Percentiles rank a stretch among this genome's conserved stretches.
phyloP scores from a whole-genome alignment of 352 stramenopile species.

The Thalassiosira delicatula region DNA sequence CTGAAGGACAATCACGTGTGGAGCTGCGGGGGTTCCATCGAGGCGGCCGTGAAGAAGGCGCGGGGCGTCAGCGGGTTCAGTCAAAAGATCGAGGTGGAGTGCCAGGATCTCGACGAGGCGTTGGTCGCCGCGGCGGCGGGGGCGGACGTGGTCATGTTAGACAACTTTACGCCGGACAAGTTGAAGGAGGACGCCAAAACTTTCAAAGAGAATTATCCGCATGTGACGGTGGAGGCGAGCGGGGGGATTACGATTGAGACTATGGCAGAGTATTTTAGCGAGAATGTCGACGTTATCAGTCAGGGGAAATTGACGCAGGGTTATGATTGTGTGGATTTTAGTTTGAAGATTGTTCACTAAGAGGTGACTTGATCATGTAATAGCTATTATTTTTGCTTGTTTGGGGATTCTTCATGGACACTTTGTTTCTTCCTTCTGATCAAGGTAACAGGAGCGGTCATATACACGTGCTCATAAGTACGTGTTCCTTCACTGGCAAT shows the following conservation, averaged over 20 bases:
- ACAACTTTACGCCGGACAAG: slow-evolving; percentile 95
- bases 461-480: no score
- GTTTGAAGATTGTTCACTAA: slow-evolving; percentile 91
- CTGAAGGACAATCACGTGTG: slow-evolving; percentile 99
- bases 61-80: slow-evolving; percentile 93
- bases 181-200: slow-evolving; percentile 90
- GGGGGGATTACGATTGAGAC: slow-evolving; percentile 96
- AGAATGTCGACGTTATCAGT: slow-evolving; percentile 96
- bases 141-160: slow-evolving; percentile 95
- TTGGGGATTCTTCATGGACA: no score
- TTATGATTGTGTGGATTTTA: slow-evolving; percentile 96
- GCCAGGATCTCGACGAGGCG: slow-evolving; percentile 91
- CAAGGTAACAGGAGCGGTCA: no score
- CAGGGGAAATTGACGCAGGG: slow-evolving; percentile 97
- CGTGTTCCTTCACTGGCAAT: no score
- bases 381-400: no score
- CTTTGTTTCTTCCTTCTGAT: no score
- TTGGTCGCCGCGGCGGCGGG: slow-evolving; percentile 89
- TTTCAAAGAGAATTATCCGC: slow-evolving; percentile 93
- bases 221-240: slow-evolving; percentile 96
- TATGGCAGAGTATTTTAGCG: slow-evolving; percentile 91
- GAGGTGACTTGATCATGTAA: no score
- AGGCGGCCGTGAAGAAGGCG: slow-evolving; percentile 91
- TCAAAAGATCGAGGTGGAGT: slow-evolving; percentile 99
- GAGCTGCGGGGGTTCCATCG: slow-evolving; percentile 91